A percentile compares a stretch with the other conserved stretches of the same genome.
Conservation (phyloP, 352 stramenopile species). For the Sclerospora graminicola region DNA sequence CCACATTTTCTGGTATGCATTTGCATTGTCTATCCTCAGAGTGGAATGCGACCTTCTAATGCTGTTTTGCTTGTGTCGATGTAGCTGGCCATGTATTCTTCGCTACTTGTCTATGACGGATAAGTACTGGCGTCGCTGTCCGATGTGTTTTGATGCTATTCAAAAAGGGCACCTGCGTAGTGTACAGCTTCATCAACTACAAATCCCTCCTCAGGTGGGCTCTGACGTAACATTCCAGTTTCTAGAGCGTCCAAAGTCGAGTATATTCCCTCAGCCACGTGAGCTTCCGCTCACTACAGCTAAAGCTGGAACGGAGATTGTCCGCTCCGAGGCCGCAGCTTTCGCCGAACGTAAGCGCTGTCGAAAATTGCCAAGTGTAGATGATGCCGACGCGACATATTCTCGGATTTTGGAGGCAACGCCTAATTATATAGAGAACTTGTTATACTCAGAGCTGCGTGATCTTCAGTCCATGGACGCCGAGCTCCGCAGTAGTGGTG, state of each 20-base stretch:
- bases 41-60: not conserved
- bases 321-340: slow-evolving; percentile 6
- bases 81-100: slow-evolving; percentile 75
- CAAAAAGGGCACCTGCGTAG: slow-evolving; percentile 75
- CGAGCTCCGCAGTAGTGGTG: slow-evolving; percentile 59
- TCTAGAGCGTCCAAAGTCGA: slow-evolving; percentile 55
- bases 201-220: slow-evolving; percentile 46
- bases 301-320: slow-evolving; percentile 2
- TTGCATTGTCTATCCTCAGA: not conserved
- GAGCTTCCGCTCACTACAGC: slow-evolving; percentile 5
- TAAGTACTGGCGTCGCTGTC: slow-evolving; percentile 82
- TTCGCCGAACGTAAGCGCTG: slow-evolving; percentile 29
- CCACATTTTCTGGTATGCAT: slow-evolving; percentile 73
- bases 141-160: slow-evolving; percentile 83
- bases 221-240: slow-evolving; percentile 59
- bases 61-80: slow-evolving; percentile 1
- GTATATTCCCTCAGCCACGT: slow-evolving; percentile 55
- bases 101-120: slow-evolving; percentile 76
- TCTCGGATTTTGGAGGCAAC: slow-evolving; percentile 68
- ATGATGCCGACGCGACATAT: slow-evolving; percentile 53
- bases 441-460: slow-evolving; percentile 54
- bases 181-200: slow-evolving; percentile 48
- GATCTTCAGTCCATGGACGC: slow-evolving; percentile 59
- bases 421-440: slow-evolving; percentile 44
- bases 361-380: slow-evolving; percentile 48